phyloP scores from a whole-genome alignment of 2,329 filamentous ascomycete genomes.

The Aspergillus thermomutatus region DNA sequence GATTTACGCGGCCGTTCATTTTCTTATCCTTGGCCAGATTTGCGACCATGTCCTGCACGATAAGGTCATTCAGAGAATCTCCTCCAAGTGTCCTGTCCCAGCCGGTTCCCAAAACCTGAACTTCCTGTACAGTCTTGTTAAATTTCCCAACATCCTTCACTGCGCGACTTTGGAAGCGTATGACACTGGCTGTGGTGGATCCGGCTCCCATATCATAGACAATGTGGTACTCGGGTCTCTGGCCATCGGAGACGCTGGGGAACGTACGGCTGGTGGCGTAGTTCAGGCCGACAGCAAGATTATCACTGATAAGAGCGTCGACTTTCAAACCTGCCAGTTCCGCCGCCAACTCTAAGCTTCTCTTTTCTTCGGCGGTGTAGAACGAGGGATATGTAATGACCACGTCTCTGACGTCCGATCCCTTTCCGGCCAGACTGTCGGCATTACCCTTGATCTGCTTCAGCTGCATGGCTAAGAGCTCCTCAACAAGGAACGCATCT shows the following conservation, averaged over 20 bases:
- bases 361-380: constrained; percentile 86
- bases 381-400: constrained; percentile 89
- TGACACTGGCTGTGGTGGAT: constrained; percentile 82
- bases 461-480: constrained; percentile 92
- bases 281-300: constrained; percentile 87
- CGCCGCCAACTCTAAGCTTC: constrained; percentile 78
- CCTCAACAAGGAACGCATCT: constrained; percentile 71
- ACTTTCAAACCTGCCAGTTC: constrained; percentile 85
- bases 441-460: constrained; percentile 89
- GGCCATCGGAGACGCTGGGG: constrained; percentile 75
- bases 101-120: constrained; percentile 79
- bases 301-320: constrained; percentile 80
- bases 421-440: constrained; percentile 74
- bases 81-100: constrained; percentile 91
- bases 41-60: constrained; percentile 82
- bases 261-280: constrained; percentile 92
- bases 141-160: constrained; percentile 90
- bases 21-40: constrained; percentile 70
- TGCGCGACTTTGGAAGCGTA: constrained; percentile 82
- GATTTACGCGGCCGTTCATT: constrained; percentile 36
- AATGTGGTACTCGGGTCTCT: constrained; percentile 85
- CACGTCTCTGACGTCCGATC: constrained; percentile 69
- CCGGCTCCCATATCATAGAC: constrained; percentile 98
- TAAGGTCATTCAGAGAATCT: constrained; percentile 80
- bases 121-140: constrained; percentile 96